Base-by-base conservation (phyloP, 345 rosid genomes). In the Corchorus olitorius region DNA sequence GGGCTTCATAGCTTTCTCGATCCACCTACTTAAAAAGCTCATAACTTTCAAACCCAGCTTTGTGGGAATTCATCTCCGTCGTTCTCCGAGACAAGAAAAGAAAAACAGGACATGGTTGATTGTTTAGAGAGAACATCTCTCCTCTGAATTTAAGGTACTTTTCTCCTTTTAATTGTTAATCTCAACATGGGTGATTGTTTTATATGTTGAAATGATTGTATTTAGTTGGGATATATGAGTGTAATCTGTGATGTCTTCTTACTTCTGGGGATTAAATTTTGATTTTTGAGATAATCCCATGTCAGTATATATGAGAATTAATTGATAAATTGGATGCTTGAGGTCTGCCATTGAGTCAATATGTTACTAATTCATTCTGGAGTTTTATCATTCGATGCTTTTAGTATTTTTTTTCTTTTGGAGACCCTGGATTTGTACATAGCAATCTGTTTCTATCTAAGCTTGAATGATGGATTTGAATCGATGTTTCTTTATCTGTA, bases 401-500 rank as follows among this genome's bases (percentile, higher is more conserved):
- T 14, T 43, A 62, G 19, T 16, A 20, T 35, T 35, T 16, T 61
- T 27, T 11, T 27, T 11, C n/a, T 14, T 33, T 15, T 5, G 12
- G 20, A n/a, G n/a, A n/a, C n/a, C 5, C 33, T 65, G 53, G 10
- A 43, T 67, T 67, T 48, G 2, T 66, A 55, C 55, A 22, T 22
- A 12, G 55, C 12, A 13, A 20, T 20, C 54, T 68, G 8, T 20
- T 1, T 67, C n/a, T 49, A 20, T 48, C 1, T 27, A 27, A 27
- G 27, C 27, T 50, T 69, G 73, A 69, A 27, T 16, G 59, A 50
- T 50, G 72, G 15, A 68, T 48, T 68, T 22, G 73, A 33, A 33
- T 50, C 1, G 16, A 20, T 8, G 33, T 41, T 41, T 7, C 6
- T 41, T 4, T 41, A 41, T 41, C 7, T 41, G 45, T 41, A 41